Percentiles rank a stretch among this genome's conserved stretches.
phyloP scores from a whole-genome alignment of 2,329 filamentous ascomycete genomes.

The Ambrosiella cleistominuta region DNA sequence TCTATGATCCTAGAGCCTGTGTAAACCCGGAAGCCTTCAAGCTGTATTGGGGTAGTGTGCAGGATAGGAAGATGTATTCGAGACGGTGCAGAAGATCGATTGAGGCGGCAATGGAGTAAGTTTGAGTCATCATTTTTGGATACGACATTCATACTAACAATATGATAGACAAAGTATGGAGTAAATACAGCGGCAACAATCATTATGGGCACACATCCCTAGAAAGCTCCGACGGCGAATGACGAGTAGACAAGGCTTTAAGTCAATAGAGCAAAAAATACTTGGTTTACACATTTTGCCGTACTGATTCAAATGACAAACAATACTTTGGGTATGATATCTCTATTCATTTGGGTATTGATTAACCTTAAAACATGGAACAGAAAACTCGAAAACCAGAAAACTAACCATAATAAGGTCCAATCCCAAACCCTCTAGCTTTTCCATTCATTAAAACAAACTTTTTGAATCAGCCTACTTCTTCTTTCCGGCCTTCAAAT shows the following conservation, averaged over 20 bases:
- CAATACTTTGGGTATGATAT: background rate
- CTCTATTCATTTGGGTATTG: no score
- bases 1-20: slow-evolving; percentile 76
- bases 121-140: slow-evolving; percentile 9
- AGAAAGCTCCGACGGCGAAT: no score
- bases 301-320: no score
- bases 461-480: background rate
- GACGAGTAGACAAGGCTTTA: no score
- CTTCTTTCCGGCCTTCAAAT: background rate
- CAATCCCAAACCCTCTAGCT: background rate
- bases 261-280: no score
- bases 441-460: background rate
- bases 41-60: slow-evolving; percentile 63
- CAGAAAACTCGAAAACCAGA: background rate
- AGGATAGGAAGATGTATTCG: slow-evolving; percentile 72
- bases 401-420: background rate
- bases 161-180: background rate
- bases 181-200: background rate
- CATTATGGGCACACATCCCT: no score
- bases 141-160: background rate
- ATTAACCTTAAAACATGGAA: no score
- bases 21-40: slow-evolving; percentile 75
- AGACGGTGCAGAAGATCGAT: slow-evolving; percentile 64
- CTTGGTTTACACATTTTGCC: no score
- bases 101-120: slow-evolving; percentile 47